Conservation (phyloP, 257 asterid genomes). For the Ajuga chamaepitys region DNA sequence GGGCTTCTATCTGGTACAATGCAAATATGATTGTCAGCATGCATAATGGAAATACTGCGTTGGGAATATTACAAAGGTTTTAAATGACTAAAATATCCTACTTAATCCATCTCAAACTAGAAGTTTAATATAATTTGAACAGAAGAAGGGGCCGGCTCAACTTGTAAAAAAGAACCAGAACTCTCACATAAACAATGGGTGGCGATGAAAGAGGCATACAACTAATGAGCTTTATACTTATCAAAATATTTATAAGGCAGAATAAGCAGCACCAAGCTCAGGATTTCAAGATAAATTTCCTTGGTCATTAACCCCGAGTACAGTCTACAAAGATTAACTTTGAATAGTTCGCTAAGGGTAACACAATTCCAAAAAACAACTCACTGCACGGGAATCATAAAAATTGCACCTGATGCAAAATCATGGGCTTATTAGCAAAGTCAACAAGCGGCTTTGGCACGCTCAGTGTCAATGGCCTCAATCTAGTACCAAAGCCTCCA, state of each 20-base stretch:
- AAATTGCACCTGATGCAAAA: constrained; percentile 83
- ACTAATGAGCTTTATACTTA: background rate
- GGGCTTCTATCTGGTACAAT: constrained; percentile 73
- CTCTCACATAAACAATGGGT: background rate
- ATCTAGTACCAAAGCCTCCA: constrained; percentile 95
- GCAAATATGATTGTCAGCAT: constrained; percentile 12
- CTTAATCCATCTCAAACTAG: background rate
- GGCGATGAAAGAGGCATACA: background rate
- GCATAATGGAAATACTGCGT: background rate
- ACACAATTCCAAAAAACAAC: background rate
- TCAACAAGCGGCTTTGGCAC: constrained; percentile 96
- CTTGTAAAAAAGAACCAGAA: background rate
- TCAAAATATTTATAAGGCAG: background rate
- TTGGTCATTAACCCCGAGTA: background rate
- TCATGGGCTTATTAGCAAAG: constrained; percentile 98
- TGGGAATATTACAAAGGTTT: too few relatives aligned
- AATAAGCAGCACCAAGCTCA: background rate
- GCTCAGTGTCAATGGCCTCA: constrained; percentile 92
- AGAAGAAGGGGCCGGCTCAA: background rate
- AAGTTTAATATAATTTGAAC: background rate
- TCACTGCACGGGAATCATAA: background rate
- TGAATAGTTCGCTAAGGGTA: background rate
- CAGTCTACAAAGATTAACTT: background rate
- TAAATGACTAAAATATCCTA: too few relatives aligned
- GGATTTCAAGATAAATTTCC: background rate